Percentiles rank a stretch among this genome's conserved stretches.
Conservation (phyloP, 2,329 filamentous ascomycete genomes). For the Phialocephala subalpina region DNA sequence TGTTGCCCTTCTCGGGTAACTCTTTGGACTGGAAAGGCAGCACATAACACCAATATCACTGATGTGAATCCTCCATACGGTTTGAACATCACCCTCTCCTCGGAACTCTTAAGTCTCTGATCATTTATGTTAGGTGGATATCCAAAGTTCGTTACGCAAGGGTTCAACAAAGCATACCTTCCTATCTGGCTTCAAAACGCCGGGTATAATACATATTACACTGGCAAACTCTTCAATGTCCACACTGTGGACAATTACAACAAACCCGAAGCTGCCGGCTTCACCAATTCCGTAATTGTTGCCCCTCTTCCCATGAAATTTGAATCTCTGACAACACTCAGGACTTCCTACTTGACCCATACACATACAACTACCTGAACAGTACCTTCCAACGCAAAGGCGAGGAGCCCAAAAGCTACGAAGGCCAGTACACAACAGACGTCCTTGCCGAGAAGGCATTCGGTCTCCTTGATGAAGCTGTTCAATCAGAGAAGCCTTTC, state of each 20-base stretch:
- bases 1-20: slow-evolving; percentile 69
- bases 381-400: slow-evolving; percentile 67
- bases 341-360: slow-evolving; percentile 68
- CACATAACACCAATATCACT: slow-evolving; percentile 70
- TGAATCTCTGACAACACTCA: slow-evolving; percentile 52
- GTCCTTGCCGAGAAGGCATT: slow-evolving; percentile 65
- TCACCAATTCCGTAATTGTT: slow-evolving; percentile 46
- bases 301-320: background rate
- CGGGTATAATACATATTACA: slow-evolving; percentile 74
- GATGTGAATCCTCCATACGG: slow-evolving; percentile 54
- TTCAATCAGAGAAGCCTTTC: slow-evolving; percentile 63
- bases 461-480: slow-evolving; percentile 67
- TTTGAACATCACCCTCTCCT: slow-evolving; percentile 34
- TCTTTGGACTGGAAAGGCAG: slow-evolving; percentile 65
- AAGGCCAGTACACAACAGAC: slow-evolving; percentile 57
- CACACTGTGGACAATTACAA: slow-evolving; percentile 68
- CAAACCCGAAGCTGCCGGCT: slow-evolving; percentile 59
- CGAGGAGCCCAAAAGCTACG: slow-evolving; percentile 61
- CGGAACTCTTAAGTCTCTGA: background rate
- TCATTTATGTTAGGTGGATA: slow-evolving; percentile 56
- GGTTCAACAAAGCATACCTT: slow-evolving; percentile 71
- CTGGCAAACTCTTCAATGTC: background rate
- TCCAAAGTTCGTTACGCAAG: slow-evolving; percentile 69
- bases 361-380: slow-evolving; percentile 74
- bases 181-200: slow-evolving; percentile 72